Conservation (phyloP, 2,329 filamentous ascomycete species). For the Stachybotrys chartarum region DNA sequence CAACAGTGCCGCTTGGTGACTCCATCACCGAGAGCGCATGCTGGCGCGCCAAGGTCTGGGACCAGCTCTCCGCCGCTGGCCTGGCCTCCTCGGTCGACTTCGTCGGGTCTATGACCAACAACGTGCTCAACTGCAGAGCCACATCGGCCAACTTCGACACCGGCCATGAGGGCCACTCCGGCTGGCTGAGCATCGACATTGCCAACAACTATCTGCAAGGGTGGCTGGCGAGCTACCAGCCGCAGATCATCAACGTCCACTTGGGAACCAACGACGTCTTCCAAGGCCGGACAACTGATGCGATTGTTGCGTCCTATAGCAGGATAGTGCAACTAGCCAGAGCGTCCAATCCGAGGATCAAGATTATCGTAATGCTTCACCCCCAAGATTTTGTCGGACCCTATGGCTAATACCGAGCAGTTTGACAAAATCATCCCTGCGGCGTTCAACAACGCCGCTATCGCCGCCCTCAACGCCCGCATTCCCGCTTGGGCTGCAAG, state of each 20-base stretch:
- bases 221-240: background rate
- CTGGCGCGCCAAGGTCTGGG: background rate
- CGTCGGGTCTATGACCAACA: background rate
- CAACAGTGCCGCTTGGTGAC: background rate
- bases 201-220: background rate
- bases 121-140: background rate
- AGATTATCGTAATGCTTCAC: background rate
- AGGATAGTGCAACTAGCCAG: background rate
- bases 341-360: background rate
- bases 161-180: background rate
- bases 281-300: background rate
- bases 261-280: background rate
- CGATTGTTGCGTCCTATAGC: background rate
- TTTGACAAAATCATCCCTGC: background rate
- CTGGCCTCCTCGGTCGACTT: background rate
- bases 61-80: background rate
- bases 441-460: background rate
- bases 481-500: background rate
- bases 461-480: background rate
- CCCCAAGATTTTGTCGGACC: background rate
- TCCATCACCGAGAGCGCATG: background rate
- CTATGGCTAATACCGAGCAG: background rate
- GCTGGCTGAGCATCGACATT: background rate
- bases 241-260: background rate
- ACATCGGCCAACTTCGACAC: background rate